These are phyloP conservation scores for Neopestalotiopsis clavispora DNA, from an alignment of 2,329 filamentous ascomycete genomes.

Conservation along the genomic window DNA sequence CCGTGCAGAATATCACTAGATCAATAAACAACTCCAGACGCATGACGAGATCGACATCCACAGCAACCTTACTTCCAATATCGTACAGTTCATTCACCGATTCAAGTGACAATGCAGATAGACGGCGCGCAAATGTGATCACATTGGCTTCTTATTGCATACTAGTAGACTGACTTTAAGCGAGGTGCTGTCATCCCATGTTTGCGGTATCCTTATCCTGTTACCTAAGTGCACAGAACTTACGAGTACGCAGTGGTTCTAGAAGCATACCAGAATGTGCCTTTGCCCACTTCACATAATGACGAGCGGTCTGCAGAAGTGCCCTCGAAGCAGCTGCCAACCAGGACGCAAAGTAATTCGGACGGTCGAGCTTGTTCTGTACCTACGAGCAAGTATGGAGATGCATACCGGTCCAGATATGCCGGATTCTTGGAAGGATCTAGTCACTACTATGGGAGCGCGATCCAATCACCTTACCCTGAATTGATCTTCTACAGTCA, in stretches of 20 bases:
- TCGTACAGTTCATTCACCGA: neutral
- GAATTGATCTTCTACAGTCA: neutral
- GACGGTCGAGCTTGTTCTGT: neutral
- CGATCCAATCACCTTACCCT: neutral
- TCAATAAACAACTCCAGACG: too few relatives aligned
- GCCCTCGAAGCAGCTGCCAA: neutral
- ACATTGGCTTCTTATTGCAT: too few relatives aligned
- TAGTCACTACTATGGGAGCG: neutral
- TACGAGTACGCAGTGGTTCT: neutral
- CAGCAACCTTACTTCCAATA: too few relatives aligned
- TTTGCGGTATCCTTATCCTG: too few relatives aligned
- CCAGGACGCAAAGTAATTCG: neutral
- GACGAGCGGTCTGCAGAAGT: neutral
- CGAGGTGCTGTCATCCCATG: too few relatives aligned
- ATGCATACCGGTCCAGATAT: too few relatives aligned
- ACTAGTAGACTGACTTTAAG: too few relatives aligned
- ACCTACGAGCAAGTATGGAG: neutral
- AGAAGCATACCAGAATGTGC: neutral
- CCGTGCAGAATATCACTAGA: too few relatives aligned
- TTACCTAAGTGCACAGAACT: too few relatives aligned
- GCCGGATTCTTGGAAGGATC: neutral
- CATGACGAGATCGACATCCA: too few relatives aligned
- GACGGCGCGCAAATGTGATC: neutral
- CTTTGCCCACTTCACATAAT: neutral
- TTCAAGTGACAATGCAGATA: neutral